A percentile compares a stretch with the other conserved stretches of the same genome.
Conservation (phyloP, 306 rosid genomes). For the Sphenostylis stenocarpa region DNA sequence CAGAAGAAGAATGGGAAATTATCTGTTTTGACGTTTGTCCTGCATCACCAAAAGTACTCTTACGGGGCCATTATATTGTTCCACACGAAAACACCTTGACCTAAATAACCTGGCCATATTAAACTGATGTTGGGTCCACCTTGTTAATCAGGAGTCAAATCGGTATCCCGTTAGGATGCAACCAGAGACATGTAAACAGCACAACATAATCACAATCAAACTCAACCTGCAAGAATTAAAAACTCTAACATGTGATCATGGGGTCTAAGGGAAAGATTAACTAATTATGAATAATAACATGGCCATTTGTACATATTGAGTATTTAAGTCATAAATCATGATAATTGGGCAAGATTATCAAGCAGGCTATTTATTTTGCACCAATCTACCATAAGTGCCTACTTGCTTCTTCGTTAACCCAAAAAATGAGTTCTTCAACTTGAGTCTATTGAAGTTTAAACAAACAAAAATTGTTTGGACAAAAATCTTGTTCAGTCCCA, state of each 20-base stretch:
- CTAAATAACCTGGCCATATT: neutral
- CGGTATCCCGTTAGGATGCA: constrained; percentile 22
- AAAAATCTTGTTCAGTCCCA: neutral
- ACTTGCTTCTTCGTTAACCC: neutral
- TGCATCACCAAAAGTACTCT: neutral
- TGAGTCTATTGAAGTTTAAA: neutral
- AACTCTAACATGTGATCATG: neutral
- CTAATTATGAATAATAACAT: neutral
- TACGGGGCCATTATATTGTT: neutral
- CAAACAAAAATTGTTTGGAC: neutral
- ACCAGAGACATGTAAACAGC: constrained; percentile 15
- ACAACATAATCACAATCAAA: neutral
- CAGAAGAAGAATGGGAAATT: neutral
- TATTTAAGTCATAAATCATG: neutral
- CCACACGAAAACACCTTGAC: constrained; percentile 20
- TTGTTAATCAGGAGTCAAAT: constrained; percentile 11
- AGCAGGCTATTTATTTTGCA: neutral
- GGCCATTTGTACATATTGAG: neutral
- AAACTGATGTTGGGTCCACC: constrained; percentile 12
- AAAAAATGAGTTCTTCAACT: neutral
- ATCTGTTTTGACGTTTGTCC: neutral
- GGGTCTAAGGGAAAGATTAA: neutral
- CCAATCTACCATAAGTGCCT: neutral
- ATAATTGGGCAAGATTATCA: neutral
- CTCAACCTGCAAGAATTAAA: neutral